Base-by-base conservation (phyloP, 768 basidiomycete species). In the Mycena albidolilacea region DNA sequence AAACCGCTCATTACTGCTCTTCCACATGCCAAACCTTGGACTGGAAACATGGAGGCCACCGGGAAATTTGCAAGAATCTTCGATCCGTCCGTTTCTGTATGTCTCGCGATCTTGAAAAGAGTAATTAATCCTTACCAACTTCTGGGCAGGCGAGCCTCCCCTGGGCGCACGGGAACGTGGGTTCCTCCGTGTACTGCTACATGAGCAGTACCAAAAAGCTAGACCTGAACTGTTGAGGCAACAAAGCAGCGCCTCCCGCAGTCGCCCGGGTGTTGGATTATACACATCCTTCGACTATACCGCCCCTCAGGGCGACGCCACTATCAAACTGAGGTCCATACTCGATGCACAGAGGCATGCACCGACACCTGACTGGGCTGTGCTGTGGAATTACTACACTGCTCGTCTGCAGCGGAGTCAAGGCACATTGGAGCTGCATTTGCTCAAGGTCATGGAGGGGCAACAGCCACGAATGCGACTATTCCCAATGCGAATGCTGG, bases 1-100 rank as follows among this genome's bases (percentile, higher is more conserved):
- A n/a, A 46, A 21, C 21, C 7, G 35, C 4, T 5, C 43, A 63
- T 12, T 69, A 69, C 21, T 69, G 68, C 41, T 62, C 68, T 7
- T 4, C 23, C 2, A 23, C 10, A 37, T 69, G 68, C 35, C 68
- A 69, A 8, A 44, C 23, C 7, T 3, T n/a, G 7, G 68, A 69
- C 17, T 69, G 68, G 68, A 63, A 52, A 23, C 12, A 19, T 0
- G 68, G 52, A 0, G 67, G 67, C 7, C 68, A 69, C 21, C 60
- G 61, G 0, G 35, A 54, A n/a, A 38, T 21, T 10, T 63, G 68
- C 41, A 2, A 23, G n/a, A 7, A 37, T 19, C 9, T 55, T 10
- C 39, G 52, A 17, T 54, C 61, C 5, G 12, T 21, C 19, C 54
- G 61, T 17, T 23, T 55, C 9, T 37, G 61, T 55, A 10, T 23